A percentile compares a stretch with the other conserved stretches of the same genome.
These are phyloP conservation scores for Omphalotus olearius DNA, from an alignment of 1,284 basidiomycete genomes.

Conservation along the genomic window DNA sequence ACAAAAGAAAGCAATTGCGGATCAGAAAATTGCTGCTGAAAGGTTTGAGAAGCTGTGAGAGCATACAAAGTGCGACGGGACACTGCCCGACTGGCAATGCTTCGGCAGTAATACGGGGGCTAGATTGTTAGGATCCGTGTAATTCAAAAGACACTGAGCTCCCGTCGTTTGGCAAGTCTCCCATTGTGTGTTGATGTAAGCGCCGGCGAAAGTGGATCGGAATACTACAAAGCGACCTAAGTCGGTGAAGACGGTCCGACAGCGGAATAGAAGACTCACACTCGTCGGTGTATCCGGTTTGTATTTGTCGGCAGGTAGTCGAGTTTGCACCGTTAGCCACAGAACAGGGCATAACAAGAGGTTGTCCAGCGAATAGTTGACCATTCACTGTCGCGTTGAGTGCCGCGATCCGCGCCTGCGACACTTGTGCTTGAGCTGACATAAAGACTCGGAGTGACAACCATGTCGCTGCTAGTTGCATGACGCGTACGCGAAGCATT, in stretches of 20 bases:
- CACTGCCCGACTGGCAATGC: constrained; percentile 7
- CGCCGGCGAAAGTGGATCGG: constrained; percentile 5
- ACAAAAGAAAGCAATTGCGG: background rate
- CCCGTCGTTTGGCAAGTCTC: constrained; percentile 12
- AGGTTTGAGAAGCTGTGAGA: background rate
- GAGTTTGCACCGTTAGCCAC: background rate
- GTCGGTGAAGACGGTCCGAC: background rate
- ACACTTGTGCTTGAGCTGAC: background rate
- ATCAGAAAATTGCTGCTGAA: background rate
- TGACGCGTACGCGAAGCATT: too few species aligned
- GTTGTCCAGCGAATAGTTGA: constrained; percentile 2
- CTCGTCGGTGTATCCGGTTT: constrained; percentile 8
- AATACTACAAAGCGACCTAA: background rate
- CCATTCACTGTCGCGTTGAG: constrained; percentile 4
- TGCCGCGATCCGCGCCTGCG: background rate
- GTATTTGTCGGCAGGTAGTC: constrained; percentile 6
- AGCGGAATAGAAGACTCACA: background rate
- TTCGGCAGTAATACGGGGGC: constrained; percentile 4
- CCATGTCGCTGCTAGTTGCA: too few species aligned
- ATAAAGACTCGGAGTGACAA: background rate
- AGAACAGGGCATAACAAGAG: constrained; percentile 1
- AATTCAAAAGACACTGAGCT: constrained; percentile 12
- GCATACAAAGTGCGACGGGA: constrained; percentile 11
- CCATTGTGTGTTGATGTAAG: constrained; percentile 11
- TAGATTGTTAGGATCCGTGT: constrained; percentile 2